A percentile compares a stretch with the other conserved stretches of the same genome.
phyloP scores from a whole-genome alignment of 2,329 filamentous ascomycete species.

The Aspergillus sp. region DNA sequence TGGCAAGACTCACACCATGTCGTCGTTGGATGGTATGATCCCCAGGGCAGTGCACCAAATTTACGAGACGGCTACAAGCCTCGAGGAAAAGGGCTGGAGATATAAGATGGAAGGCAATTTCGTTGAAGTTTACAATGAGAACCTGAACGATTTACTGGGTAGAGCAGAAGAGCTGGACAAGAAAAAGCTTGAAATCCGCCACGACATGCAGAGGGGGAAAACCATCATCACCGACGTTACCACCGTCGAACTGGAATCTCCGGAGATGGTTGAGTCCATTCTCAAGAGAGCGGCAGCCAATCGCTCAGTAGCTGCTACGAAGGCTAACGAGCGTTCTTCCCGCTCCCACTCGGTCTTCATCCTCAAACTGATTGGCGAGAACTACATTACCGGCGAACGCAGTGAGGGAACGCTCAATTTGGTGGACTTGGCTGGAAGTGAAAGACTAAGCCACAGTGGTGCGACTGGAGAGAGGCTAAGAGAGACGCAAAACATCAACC shows the following conservation, averaged over 20 bases:
- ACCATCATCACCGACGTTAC: conserved; percentile 80
- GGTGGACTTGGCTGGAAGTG: conserved; percentile 91
- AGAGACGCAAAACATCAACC: conserved; percentile 98
- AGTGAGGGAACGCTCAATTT: conserved; percentile 94
- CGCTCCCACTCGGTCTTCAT: conserved; percentile 97
- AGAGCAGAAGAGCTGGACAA: conserved; percentile 69
- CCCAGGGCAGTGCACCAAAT: conserved; percentile 91
- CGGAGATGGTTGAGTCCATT: conserved; percentile 76
- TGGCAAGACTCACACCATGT: conserved; percentile 97
- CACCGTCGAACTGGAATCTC: conserved; percentile 73
- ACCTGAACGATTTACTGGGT: conserved; percentile 84
- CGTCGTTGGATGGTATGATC: conserved; percentile 87
- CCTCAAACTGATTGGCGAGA: conserved; percentile 66
- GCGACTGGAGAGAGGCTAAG: conserved; percentile 83
- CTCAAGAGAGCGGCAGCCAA: conserved; percentile 79
- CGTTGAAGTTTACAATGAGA: conserved; percentile 97
- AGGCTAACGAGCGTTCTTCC: conserved; percentile 91
- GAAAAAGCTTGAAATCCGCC: conserved; percentile 85
- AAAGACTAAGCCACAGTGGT: conserved; percentile 82
- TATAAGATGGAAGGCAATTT: conserved; percentile 96
- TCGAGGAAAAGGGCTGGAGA: conserved; percentile 89
- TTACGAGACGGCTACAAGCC: conserved; percentile 77
- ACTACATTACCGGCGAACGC: conserved; percentile 73
- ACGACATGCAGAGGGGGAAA: conserved; percentile 78
- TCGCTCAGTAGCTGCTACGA: conserved; percentile 91